Evolutionary conservation across 148 eudicot genomes (phyloP), one percentile per base, ranked within the genome.

Genomic region (Heliamphora exappendiculata): DNA sequence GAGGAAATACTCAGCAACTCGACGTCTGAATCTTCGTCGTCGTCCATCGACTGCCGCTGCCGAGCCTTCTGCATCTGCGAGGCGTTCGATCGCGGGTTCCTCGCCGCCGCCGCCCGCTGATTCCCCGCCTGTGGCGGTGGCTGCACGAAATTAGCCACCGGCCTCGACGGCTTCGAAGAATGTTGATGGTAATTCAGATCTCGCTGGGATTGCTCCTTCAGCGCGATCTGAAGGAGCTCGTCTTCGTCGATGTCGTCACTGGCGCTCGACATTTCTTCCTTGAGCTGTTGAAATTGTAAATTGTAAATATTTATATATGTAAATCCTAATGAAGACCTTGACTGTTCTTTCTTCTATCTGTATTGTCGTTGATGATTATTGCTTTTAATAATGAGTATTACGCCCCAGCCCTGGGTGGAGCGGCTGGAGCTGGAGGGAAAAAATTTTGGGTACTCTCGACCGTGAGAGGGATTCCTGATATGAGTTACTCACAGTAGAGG

Each of bases 191-290:
- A 90, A 79, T 88, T 84, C 72, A 82, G 34, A 81, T 94, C 91
- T 54, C 97, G 79, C 72, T 86, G 82, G 10, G 97, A 70, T 83
- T 95, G 98, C 79, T 95, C 98, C 49, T 87, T 86, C 62, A 95
- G 81, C 5, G 98, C 98, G 83, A 89, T 91, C 82, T 95, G 98
- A 34, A 95, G 87, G 28, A 95, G 97, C 93, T 95, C 98, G 75
- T 95, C 98, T 70, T 94, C 98, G 81, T 93, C 91, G 1, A 86
- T 70, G 70, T 83, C 89, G 59, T 85, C 94, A 74, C 91, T 88
- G 76, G 81, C 97, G 79, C 80, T 87, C 76, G 91, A 86, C 89
- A 93, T 93, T 77, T 47, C 77, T 31, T 12, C n/a, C n/a, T n/a
- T n/a, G n/a, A n/a, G n/a, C n/a, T n/a, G n/a, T n/a, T n/a, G n/a